These are phyloP conservation scores for Quillaja saponaria DNA, from an alignment of 306 rosid species.

Conservation along the genomic window DNA sequence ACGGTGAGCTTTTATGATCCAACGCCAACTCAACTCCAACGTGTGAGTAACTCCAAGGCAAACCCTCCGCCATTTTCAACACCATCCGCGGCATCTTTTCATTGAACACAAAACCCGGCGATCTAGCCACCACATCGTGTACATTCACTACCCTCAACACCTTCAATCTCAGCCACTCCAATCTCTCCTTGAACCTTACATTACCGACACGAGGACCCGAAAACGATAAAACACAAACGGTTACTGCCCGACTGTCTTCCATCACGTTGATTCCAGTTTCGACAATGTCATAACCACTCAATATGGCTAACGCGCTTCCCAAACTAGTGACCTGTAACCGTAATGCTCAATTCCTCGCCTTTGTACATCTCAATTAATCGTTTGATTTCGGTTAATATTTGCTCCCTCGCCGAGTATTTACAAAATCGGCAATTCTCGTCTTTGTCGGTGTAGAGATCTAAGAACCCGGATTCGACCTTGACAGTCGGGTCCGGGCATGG, in stretches of 20 bases:
- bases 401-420: slow-evolving; percentile 75
- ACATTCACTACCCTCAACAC: slow-evolving; percentile 71
- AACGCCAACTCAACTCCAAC: slow-evolving; percentile 66
- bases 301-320: slow-evolving; percentile 70
- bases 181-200: slow-evolving; percentile 62
- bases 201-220: slow-evolving; percentile 94
- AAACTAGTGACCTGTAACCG: slow-evolving; percentile 80
- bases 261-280: slow-evolving; percentile 59
- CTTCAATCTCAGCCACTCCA: slow-evolving; percentile 61
- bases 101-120: slow-evolving; percentile 67
- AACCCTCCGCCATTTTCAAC: slow-evolving; percentile 55
- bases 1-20: slow-evolving; percentile 70
- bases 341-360: slow-evolving; percentile 63
- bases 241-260: slow-evolving; percentile 41
- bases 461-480: slow-evolving; percentile 73
- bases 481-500: slow-evolving; percentile 58
- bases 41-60: slow-evolving; percentile 86
- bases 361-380: slow-evolving; percentile 44
- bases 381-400: slow-evolving; percentile 56
- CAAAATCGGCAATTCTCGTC: slow-evolving; percentile 55
- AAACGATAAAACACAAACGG: slow-evolving; percentile 59
- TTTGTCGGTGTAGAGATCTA: slow-evolving; percentile 72
- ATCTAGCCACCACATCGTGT: slow-evolving; percentile 64
- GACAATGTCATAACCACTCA: slow-evolving; percentile 66
- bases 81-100: slow-evolving; percentile 47